Evolutionary conservation across 1,139 yeast genomes (phyloP).

Genomic region (Candida anutae): DNA sequence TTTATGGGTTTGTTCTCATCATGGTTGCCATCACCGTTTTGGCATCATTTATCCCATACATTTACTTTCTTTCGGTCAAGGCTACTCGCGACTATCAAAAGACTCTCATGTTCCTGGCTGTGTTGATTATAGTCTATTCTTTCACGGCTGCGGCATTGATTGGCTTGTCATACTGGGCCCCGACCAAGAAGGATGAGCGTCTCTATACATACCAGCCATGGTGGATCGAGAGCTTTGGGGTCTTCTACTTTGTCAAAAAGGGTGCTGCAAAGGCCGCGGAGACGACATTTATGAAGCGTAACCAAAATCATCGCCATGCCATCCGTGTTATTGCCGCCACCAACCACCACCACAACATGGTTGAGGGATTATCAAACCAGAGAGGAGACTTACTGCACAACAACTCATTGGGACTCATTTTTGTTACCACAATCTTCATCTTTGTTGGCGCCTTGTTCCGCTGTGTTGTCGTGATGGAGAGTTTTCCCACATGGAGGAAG

Average conservation of each 20-base stretch:
- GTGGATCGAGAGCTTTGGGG: conserved; percentile 39
- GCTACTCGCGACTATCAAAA: conserved; percentile 24
- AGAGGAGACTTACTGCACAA: conserved; percentile 35
- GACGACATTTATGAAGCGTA: conserved; percentile 35
- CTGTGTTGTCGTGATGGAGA: conserved; percentile 26
- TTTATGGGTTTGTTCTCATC: conserved; percentile 23
- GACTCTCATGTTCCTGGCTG: conserved; percentile 23
- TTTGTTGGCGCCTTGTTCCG: conserved; percentile 26
- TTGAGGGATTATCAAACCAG: conserved; percentile 32
- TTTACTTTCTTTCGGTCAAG: conserved; percentile 19
- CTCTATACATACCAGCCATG: conserved; percentile 40
- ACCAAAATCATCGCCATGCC: conserved; percentile 37
- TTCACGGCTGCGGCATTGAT: conserved; percentile 30
- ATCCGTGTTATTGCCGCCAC: conserved; percentile 39
- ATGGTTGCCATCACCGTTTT: conserved; percentile 26
- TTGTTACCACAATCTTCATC: conserved; percentile 24
- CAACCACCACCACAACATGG: conserved; percentile 33
- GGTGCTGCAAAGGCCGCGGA: conserved; percentile 34
- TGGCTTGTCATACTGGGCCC: conserved; percentile 32
- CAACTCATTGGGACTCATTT: conserved; percentile 24
- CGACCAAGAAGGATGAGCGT: conserved; percentile 34
- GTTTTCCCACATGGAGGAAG: conserved; percentile 11
- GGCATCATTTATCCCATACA: conserved; percentile 29
- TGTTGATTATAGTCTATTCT: conserved; percentile 26
- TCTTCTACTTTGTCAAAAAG: conserved; percentile 34